phyloP scores from a whole-genome alignment of 2,329 filamentous ascomycete species.

The Xylariomycetidae sp. region DNA sequence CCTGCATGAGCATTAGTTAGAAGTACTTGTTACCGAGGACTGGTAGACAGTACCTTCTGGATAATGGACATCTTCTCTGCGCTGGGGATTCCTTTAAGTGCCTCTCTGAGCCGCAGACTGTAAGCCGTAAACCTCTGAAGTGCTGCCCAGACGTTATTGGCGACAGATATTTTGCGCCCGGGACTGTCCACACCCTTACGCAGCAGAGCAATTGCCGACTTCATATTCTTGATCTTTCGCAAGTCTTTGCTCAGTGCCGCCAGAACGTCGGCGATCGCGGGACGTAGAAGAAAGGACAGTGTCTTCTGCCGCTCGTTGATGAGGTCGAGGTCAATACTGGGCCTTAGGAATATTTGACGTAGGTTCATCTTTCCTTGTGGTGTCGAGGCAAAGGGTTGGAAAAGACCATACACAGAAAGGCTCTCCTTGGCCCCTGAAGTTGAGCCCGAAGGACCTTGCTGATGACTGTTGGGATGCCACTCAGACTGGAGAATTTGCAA shows the following conservation, averaged over 20 bases:
- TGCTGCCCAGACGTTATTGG: constrained; percentile 66
- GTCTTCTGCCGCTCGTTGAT: constrained; percentile 69
- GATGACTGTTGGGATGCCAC: constrained; percentile 74
- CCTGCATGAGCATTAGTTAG: constrained; percentile 8
- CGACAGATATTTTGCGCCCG: constrained; percentile 44
- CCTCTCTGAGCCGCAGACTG: constrained; percentile 62
- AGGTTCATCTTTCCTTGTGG: constrained; percentile 70
- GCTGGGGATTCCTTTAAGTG: constrained; percentile 50
- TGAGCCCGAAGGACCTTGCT: constrained; percentile 59
- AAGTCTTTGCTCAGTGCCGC: constrained; percentile 54
- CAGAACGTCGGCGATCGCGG: constrained; percentile 58
- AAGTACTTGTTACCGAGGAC: background rate
- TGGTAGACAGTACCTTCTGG: constrained; percentile 37
- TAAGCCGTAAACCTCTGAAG: constrained; percentile 66
- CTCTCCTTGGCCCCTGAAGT: constrained; percentile 68
- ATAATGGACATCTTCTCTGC: constrained; percentile 46
- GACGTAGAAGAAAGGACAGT: constrained; percentile 58
- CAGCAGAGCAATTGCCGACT: constrained; percentile 60
- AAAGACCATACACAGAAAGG: constrained; percentile 77
- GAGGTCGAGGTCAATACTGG: constrained; percentile 59
- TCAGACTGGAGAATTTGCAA: constrained; percentile 83
- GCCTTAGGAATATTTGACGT: constrained; percentile 75
- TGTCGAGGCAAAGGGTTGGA: constrained; percentile 67
- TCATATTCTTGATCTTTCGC: constrained; percentile 70
- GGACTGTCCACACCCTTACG: constrained; percentile 67